Conservation (phyloP, 2,329 filamentous ascomycete genomes). For the Fusarium ramigenum region DNA sequence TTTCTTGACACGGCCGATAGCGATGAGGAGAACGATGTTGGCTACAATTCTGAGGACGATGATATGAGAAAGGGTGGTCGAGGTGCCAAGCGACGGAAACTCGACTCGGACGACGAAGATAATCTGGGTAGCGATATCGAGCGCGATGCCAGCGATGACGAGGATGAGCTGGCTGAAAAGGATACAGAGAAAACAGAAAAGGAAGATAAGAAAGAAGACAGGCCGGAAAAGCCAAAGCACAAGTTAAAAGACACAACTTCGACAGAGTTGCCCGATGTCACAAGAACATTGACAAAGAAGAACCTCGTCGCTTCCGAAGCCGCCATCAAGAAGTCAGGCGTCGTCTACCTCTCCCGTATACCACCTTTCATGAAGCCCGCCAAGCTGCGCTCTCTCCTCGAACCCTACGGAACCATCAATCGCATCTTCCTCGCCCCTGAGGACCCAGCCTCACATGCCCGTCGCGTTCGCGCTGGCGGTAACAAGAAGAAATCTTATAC, state of each 20-base stretch:
- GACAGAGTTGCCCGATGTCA: slow-evolving; percentile 56
- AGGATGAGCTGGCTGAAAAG: slow-evolving; percentile 45
- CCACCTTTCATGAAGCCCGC: slow-evolving; percentile 89
- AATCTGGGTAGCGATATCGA: slow-evolving; percentile 51
- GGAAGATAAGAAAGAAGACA: slow-evolving; percentile 30
- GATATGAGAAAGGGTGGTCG: slow-evolving; percentile 72
- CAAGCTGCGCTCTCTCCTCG: slow-evolving; percentile 78
- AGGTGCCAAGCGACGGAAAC: slow-evolving; percentile 70
- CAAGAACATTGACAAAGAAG: slow-evolving; percentile 69
- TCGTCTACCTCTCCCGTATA: slow-evolving; percentile 84
- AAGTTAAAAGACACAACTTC: slow-evolving; percentile 44
- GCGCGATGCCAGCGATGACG: slow-evolving; percentile 47
- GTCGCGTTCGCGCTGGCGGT: slow-evolving; percentile 76
- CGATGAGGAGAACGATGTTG: slow-evolving; percentile 65
- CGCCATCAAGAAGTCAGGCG: slow-evolving; percentile 77
- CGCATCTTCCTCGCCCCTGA: slow-evolving; percentile 84
- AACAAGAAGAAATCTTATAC: slow-evolving; percentile 86
- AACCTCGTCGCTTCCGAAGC: slow-evolving; percentile 72
- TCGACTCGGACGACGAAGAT: slow-evolving; percentile 54
- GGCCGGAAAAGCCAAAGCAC: slow-evolving; percentile 33
- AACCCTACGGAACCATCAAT: slow-evolving; percentile 78
- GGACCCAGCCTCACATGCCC: slow-evolving; percentile 71
- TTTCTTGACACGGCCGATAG: slow-evolving; percentile 71
- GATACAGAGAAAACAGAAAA: slow-evolving; percentile 37
- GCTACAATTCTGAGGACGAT: slow-evolving; percentile 76